Conservation (phyloP, 306 rosid genomes). For the Cucumis sativus region Cucumber_9930_V3 NC_026656.2:3945001-3945500, state of each 20-base stretch:
- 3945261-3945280: background rate
- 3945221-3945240: background rate
- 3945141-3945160: conserved; percentile 80
- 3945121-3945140: conserved; percentile 72
- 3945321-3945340: background rate
- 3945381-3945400: background rate
- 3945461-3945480: background rate
- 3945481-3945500: background rate
- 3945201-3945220: background rate
- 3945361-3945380: background rate
- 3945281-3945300: background rate
- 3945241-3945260: background rate
- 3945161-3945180: conserved; percentile 55
- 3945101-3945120: conserved; percentile 56
- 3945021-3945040: background rate
- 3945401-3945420: background rate
- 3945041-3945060: conserved; percentile 27
- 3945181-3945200: background rate
- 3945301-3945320: background rate
- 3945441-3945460: background rate
- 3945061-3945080: conserved; percentile 72
- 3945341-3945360: background rate
- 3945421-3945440: background rate
- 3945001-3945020: background rate
- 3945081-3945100: conserved; percentile 77